Percentiles rank a stretch among this genome's conserved stretches.
Evolutionary conservation across 2,329 filamentous ascomycete species (phyloP).

Genomic region (Colletotrichum agaves): DNA sequence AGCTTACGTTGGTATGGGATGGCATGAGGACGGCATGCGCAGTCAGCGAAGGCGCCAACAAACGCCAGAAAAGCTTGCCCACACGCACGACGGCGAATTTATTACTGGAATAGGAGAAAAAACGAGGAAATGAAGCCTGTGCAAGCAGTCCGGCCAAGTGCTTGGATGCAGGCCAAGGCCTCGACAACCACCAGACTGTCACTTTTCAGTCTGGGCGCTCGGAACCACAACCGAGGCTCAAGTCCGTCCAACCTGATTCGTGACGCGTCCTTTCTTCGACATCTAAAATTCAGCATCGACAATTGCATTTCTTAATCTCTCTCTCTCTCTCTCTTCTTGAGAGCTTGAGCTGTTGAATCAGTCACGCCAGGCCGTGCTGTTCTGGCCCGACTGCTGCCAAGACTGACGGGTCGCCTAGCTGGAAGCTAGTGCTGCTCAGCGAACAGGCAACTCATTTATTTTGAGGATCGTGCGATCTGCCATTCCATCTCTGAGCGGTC

Average conservation of each 20-base stretch:
- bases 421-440: constrained; percentile 1
- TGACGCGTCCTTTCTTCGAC: neutral
- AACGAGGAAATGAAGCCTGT: neutral
- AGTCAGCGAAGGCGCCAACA: constrained; percentile 13
- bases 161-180: neutral
- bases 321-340: neutral
- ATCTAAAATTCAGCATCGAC: neutral
- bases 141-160: neutral
- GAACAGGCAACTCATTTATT: constrained; percentile 9
- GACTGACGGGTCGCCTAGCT: constrained; percentile 9
- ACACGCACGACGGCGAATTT: neutral
- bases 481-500: constrained; percentile 15
- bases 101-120: constrained; percentile 12
- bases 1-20: constrained; percentile 20
- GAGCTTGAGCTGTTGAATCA: neutral
- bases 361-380: neutral
- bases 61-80: constrained; percentile 13
- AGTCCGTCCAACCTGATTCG: neutral
- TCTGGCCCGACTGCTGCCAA: neutral
- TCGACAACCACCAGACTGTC: neutral
- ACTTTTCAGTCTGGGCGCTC: neutral
- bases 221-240: neutral
- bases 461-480: constrained; percentile 14
- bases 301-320: no score
- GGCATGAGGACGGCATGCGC: neutral